phyloP scores from a whole-genome alignment of 345 rosid species.

The Citrus inodora region DNA sequence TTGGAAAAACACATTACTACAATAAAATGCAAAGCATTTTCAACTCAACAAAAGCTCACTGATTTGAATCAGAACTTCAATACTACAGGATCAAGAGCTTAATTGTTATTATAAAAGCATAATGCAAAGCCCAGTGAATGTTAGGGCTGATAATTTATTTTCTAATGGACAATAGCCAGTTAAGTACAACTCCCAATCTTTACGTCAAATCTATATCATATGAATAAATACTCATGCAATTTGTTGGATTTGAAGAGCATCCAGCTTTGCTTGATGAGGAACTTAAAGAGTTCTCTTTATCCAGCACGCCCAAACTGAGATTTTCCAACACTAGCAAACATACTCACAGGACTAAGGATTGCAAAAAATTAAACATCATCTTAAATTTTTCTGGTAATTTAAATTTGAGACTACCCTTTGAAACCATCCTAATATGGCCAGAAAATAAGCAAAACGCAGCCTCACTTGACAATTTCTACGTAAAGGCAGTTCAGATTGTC shows the following conservation, averaged over 20 bases:
- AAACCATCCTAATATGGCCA: not conserved
- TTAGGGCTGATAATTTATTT: not conserved
- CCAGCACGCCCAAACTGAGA: constrained; percentile 3
- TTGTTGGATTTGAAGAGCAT: not conserved
- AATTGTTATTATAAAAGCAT: not conserved
- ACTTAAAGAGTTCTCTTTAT: not conserved
- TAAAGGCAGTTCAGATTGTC: not conserved
- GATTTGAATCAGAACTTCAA: not conserved
- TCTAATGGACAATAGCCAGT: not conserved
- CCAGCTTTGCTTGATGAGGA: not conserved
- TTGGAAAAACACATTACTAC: not conserved
- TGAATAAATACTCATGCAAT: not conserved
- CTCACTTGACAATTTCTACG: not conserved
- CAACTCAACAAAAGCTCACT: not conserved
- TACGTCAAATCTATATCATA: not conserved
- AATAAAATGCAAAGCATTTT: not conserved
- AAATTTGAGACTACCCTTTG: not conserved
- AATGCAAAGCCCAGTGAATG: not conserved
- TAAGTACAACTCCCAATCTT: not conserved
- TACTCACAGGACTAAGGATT: not conserved
- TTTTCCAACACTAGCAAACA: constrained; percentile 1
- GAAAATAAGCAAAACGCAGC: constrained; percentile 5
- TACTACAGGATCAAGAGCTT: not conserved
- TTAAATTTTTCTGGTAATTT: not conserved
- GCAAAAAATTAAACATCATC: not conserved